A percentile compares a stretch with the other conserved stretches of the same genome.
phyloP scores from a whole-genome alignment of 2,329 filamentous ascomycete genomes.

The Tympanopsis confertula region DNA sequence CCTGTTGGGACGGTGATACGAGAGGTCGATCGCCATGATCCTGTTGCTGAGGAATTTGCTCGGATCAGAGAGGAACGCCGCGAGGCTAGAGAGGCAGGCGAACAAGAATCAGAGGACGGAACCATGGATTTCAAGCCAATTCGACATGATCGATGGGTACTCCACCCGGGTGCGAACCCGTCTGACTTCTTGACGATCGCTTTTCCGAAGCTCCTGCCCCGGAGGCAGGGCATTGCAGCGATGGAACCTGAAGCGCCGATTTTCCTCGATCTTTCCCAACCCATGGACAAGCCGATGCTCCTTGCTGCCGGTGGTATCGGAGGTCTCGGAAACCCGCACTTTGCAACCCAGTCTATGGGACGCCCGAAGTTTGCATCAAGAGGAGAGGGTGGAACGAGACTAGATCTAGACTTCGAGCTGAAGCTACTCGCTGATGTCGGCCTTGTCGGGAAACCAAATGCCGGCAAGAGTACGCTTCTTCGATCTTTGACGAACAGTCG shows the following conservation, averaged over 20 bases:
- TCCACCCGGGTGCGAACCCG: background rate
- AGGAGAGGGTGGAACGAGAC: slow-evolving; percentile 46
- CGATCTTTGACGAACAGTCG: slow-evolving; percentile 51
- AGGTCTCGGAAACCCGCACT: slow-evolving; percentile 56
- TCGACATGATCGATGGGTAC: slow-evolving; percentile 1
- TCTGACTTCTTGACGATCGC: background rate
- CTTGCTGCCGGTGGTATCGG: slow-evolving; percentile 54
- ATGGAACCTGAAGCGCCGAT: background rate
- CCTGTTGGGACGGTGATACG: slow-evolving; percentile 56
- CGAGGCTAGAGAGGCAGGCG: slow-evolving; percentile 5
- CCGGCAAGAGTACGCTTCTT: slow-evolving; percentile 56
- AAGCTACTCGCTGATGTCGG: slow-evolving; percentile 60
- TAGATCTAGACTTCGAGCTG: slow-evolving; percentile 53
- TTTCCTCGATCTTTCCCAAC: slow-evolving; percentile 15
- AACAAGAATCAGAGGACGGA: slow-evolving; percentile 4
- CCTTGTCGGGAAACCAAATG: slow-evolving; percentile 57
- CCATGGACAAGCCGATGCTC: slow-evolving; percentile 51
- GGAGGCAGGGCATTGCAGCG: background rate
- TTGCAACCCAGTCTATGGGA: slow-evolving; percentile 38
- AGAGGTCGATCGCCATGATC: slow-evolving; percentile 47
- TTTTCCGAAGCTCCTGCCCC: background rate
- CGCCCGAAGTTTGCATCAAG: slow-evolving; percentile 53
- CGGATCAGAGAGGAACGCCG: slow-evolving; percentile 6
- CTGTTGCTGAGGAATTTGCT: slow-evolving; percentile 38
- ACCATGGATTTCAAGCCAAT: background rate